Base-by-base conservation (phyloP, 768 basidiomycete genomes). In the Amanita rubescens region DNA sequence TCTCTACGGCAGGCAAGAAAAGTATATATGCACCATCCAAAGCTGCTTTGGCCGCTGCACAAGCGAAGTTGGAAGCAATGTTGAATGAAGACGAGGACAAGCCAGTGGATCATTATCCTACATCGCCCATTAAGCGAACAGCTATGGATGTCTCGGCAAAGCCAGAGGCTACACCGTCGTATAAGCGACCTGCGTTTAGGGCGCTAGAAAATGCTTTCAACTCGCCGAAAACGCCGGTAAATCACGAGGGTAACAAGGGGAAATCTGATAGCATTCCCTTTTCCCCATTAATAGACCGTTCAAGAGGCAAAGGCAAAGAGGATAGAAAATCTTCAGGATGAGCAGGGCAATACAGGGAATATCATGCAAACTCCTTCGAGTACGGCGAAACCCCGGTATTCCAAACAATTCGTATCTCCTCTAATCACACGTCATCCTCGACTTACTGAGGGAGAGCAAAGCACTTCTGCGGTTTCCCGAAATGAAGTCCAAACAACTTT, bases 21-120 rank as follows among this genome's bases (percentile, higher is more conserved):
- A 66, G 69, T n/a, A 57, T 72, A 9, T 60, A 82, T 17, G 62
- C 66, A 12, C 84, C 84, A 1, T 85, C 84, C 5, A 70, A 68
- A 30, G 67, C 68, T 20, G 80, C 85, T 1, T 62, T 85, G 7
- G 76, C 72, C 7, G 75, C 74, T 58, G 85, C 84, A 1, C 66
- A 76, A 64, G 75, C 75, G 39, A 78, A 71, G 57, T 69, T 82
- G 61, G 69, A 66, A 24, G 65, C 63, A 24, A 67, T 70, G 22
- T 82, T 80, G 81, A 64, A 71, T 34, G 68, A 72, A 39, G 71
- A 74, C n/a, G 65, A 68, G 37, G 56, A 60, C 30, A 14, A 24
- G 19, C 25, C 32, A 15, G 15, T 49, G 32, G 37, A 6, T n/a
- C n/a, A n/a, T n/a, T n/a, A n/a, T 49, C 43, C 43, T 17, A 53